Base-by-base conservation (phyloP, 805 yeast species). In the Cyberlindnera euphorbiiphila region DNA sequence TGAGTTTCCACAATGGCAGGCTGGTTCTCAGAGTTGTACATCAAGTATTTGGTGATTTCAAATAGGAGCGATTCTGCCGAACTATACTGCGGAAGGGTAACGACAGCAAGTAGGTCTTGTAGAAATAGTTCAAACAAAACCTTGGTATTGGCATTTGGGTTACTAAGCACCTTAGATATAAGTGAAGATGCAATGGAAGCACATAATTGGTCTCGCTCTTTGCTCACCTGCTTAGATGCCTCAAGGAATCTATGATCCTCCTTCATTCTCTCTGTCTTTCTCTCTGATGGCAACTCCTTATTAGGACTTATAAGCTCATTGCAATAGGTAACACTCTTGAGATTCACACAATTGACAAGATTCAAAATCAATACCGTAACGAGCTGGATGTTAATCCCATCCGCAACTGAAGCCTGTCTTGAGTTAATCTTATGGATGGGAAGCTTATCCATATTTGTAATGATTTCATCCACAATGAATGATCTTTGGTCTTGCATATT, bases 11-110 rank as follows among this genome's bases (percentile, higher is more conserved):
- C 60, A 10, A 53, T 41, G 1, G 71, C 61, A 0, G 69, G 32
- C 29, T 64, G 61, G 20, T 58, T 60, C 10, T 67, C 68, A 2
- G 67, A 42, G 2, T 66, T 53, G 15, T 45, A 47, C 34, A 78
- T 51, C 16, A 80, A 51, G 6, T 68, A 60, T 26, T 62, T 67
- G 50, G 71, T 59, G 3, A 80, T 37, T 1, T 76, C 63, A 7
- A 51, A 53, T 6, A 83, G 56, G 12, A 83, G 46, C 0, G 64
- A 46, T 42, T 76, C 84, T 1, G 80, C 68, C 0, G 74, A 75
- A 0, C 86, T 67, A 76, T 81, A 85, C 37, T 76, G 80, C 0
- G 87, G 85, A 8, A 57, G 57, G 2, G 62, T 56, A 9, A 83
- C 49, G 37, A 83, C 55, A 0, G 52, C 43, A 7, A 76, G 40